Conservation (phyloP, 805 yeast genomes). For the Sugiyamaella valdiviana region DNA sequence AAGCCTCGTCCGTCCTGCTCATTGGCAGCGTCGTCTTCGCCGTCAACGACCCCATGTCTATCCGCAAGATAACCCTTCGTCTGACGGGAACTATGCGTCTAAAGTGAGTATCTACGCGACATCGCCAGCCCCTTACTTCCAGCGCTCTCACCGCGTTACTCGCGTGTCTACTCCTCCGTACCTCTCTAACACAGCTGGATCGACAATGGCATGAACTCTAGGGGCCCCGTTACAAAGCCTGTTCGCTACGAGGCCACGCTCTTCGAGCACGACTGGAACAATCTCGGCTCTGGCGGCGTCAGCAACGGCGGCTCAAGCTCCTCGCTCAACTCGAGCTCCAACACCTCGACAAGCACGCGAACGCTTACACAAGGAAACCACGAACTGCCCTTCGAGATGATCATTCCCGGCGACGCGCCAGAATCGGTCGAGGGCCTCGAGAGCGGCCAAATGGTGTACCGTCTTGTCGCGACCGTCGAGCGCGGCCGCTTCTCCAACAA, state of each 20-base stretch:
- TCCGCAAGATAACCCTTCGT: slow-evolving; percentile 58
- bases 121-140: too few relatives aligned
- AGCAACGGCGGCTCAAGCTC: slow-evolving; percentile 10
- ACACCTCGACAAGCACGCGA: slow-evolving; percentile 7
- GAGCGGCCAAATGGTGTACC: slow-evolving; percentile 47
- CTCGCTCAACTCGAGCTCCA: neutral
- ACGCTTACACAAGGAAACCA: slow-evolving; percentile 55
- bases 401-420: slow-evolving; percentile 75
- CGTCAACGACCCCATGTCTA: slow-evolving; percentile 64
- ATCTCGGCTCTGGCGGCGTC: slow-evolving; percentile 42
- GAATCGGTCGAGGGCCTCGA: slow-evolving; percentile 90
- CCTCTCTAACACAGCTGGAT: slow-evolving; percentile 37
- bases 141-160: neutral
- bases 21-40: slow-evolving; percentile 75
- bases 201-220: slow-evolving; percentile 43
- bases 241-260: slow-evolving; percentile 49
- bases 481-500: slow-evolving; percentile 70
- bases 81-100: slow-evolving; percentile 62
- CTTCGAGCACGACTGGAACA: slow-evolving; percentile 76
- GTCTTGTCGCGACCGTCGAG: slow-evolving; percentile 71
- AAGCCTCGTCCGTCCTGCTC: slow-evolving; percentile 69
- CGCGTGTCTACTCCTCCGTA: neutral
- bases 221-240: slow-evolving; percentile 21
- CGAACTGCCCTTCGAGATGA: slow-evolving; percentile 81
- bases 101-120: slow-evolving; percentile 31